Evolutionary conservation across 176 grass and related monocot genomes (phyloP).

Genomic region (Alopecurus myosuroides): DNA sequence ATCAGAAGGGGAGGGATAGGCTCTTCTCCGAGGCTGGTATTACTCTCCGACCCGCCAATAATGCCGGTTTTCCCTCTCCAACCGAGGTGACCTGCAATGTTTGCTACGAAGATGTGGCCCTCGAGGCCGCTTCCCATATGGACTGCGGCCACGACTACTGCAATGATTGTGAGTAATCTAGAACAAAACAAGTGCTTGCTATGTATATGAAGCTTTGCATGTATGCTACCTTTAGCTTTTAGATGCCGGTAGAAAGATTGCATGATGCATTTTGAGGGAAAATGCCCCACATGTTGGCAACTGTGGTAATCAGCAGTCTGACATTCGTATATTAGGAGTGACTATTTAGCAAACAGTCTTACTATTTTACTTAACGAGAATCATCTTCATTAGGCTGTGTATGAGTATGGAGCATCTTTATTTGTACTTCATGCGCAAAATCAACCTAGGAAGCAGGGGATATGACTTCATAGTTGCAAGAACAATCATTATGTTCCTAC

Average conservation of each 20-base stretch:
- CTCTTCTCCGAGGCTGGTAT: slow-evolving; percentile 81
- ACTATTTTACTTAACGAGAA: neutral
- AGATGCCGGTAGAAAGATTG: neutral
- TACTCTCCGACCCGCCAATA: slow-evolving; percentile 32
- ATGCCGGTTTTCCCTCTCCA: slow-evolving; percentile 9
- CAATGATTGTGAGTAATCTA: slow-evolving; percentile 76
- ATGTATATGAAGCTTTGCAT: slow-evolving; percentile 6
- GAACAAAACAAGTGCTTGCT: neutral
- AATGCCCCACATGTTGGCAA: neutral
- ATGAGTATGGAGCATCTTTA: neutral
- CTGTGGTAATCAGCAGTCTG: neutral
- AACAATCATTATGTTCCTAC: neutral
- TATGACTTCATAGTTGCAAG: neutral
- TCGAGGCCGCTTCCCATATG: slow-evolving; percentile 55
- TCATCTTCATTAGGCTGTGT: neutral
- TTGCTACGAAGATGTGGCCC: slow-evolving; percentile 69
- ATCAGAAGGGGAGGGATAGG: slow-evolving; percentile 82
- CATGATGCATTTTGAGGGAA: neutral
- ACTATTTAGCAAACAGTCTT: neutral
- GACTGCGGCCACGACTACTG: slow-evolving; percentile 89
- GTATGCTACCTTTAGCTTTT: neutral
- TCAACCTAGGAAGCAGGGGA: neutral
- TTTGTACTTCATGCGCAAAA: neutral
- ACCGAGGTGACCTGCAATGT: slow-evolving; percentile 55
- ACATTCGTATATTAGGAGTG: neutral